Base-by-base conservation (phyloP, 441 rosid species). In the Mallotus repandus region DNA sequence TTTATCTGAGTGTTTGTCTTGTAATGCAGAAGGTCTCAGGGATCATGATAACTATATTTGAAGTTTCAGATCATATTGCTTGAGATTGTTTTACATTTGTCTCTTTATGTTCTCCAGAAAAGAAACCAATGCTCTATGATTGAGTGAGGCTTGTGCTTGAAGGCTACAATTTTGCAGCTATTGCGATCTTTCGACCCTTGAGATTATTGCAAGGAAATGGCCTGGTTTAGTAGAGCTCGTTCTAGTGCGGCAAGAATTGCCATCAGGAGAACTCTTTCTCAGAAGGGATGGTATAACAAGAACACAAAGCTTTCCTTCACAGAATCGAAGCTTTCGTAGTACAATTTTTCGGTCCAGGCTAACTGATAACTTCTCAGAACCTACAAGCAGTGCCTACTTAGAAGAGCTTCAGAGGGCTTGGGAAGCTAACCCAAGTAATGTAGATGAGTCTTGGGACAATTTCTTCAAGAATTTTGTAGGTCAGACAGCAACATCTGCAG, bases 361-460 rank as follows among this genome's bases (percentile, higher is more conserved):
- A 53, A 90, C 98, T 18, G 99, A 95, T 75, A 91, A 88, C 70
- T 95, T 95, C 86, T 73, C 93, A 68, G 99, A 93, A 84, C 97
- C 94, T 61, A 88, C 99, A 14, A 93, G 97, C 69, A 93, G 98
- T 74, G 97, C 92, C 0, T 96, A 96, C 78, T 86, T 93, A 60
- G 99, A 96, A 86, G 98, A 94, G 93, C 89, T 96, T 14, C 98
- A 96, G 32, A 82, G 98, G 50, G 90, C 98, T 13, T 92, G 99
- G 99, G 98, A 94, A 81, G 81, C 94, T 75, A 96, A 96, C 53
- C 95, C 96, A 0, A 83, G 69, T 58, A 93, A 94, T 66, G 96
- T 94, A 16, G 99, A 96, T 84, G 99, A 94, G 77, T 93, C 98
- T 1, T 96, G 98, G 98, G 96, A 96, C 76, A 91, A 93, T 84